Evolutionary conservation across 2,329 filamentous ascomycete species (phyloP), one percentile per base, ranked within the genome.

Genomic region (Aspergillus sp.): DNA sequence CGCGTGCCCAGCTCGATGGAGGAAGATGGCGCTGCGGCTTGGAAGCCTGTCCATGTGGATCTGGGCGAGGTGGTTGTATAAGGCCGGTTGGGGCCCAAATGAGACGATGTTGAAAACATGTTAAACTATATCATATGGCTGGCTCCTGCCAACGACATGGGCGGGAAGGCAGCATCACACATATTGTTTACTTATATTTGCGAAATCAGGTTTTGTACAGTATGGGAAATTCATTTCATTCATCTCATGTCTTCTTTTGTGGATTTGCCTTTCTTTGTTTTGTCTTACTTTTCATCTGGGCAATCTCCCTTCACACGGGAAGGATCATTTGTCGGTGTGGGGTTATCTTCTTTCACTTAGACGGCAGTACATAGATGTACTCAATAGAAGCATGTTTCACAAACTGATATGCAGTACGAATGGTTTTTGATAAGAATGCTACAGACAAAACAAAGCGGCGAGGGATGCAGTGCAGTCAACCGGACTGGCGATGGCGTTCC

Each of bases 1-100:
- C 79, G 81, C 52, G 78, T 90, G 55, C 87, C 87, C 20, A 89
- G 87, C 67, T 85, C 89, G 58, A 87, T 82, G 76, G 79, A 88
- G 60, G 77, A 80, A 49, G 77, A 83, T 57, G 80, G 77, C 44
- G 82, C 84, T 41, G 75, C 75, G 63, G 77, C 81, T 4, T 90
- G 86, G 86, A 82, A 81, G 72, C 82, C 86, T 2, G 82, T 80
- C 49, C 78, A 89, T 62, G 81, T 90, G 57, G 87, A 90, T 68
- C 79, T 86, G 56, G 87, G 87, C 50, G 87, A 90, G 75, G 79
- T 90, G 60, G 78, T 89, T 70, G 73, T 75, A 58, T 78, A 71
- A 69, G 60, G 51, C 52, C 35, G 56, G 13, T 51, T 26, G 47
- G 48, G 22, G 52, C 22, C 46, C 36, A 49, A 57, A 58, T 50